Percentiles rank a stretch among this genome's conserved stretches.
Conservation (phyloP, 345 rosid species). For the Eucalyptus regnans region DNA sequence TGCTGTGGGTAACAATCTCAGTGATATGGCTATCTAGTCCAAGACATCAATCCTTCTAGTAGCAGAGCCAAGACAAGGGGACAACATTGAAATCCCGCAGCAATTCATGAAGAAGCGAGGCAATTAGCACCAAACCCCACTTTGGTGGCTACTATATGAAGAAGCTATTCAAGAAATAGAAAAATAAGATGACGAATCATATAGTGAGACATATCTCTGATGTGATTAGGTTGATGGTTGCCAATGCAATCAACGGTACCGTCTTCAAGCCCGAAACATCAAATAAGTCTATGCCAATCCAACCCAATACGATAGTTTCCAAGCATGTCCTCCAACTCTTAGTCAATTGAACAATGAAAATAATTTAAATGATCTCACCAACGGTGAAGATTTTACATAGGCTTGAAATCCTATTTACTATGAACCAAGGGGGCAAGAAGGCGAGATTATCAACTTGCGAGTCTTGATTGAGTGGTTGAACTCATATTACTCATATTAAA, state of each 20-base stretch:
- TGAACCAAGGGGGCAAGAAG: neutral
- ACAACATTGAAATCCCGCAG: neutral
- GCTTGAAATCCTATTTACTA: neutral
- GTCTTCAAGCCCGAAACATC: neutral
- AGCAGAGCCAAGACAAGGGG: neutral
- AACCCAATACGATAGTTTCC: neutral
- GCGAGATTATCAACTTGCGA: neutral
- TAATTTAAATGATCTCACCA: neutral
- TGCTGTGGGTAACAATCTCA: fast-evolving
- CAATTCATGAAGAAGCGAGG: neutral
- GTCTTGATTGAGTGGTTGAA: neutral
- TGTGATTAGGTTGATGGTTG: neutral
- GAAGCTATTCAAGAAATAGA: neutral
- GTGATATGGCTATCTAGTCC: fast-evolving
- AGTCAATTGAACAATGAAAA: neutral
- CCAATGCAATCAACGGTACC: neutral
- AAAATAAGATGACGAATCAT: neutral
- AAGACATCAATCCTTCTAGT: neutral
- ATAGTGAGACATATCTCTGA: neutral
- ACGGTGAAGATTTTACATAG: neutral
- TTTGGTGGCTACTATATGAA: neutral
- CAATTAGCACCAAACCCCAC: neutral
- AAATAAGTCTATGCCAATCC: neutral
- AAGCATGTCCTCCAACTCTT: neutral
- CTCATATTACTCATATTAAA: neutral